A percentile compares a stretch with the other conserved stretches of the same genome.
Conservation (phyloP, 768 basidiomycete genomes). For the Mycena amicta region DNA sequence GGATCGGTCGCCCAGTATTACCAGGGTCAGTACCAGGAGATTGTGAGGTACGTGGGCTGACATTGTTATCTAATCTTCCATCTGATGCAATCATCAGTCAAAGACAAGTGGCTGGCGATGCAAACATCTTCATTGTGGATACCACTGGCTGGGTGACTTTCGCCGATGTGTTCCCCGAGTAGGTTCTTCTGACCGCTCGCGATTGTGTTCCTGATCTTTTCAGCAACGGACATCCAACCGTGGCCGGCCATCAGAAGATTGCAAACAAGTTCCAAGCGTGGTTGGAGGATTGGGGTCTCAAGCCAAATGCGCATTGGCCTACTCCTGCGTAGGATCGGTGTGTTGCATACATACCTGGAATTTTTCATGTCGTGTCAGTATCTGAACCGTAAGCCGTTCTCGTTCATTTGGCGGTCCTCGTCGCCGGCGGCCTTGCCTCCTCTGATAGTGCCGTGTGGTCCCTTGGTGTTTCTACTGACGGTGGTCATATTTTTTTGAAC, state of each 20-base stretch:
- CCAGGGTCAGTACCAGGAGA: constrained; percentile 45
- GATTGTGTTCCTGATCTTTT: neutral
- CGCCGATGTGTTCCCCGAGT: constrained; percentile 53
- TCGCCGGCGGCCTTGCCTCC: too few species aligned
- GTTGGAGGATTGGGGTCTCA: constrained; percentile 51
- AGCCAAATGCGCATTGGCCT: constrained; percentile 26
- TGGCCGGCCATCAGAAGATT: constrained; percentile 49
- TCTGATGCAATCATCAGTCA: constrained; percentile 32
- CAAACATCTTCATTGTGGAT: constrained; percentile 53
- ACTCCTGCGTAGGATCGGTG: too few species aligned
- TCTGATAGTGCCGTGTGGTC: too few species aligned
- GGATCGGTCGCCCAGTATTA: constrained; percentile 49
- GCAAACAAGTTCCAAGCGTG: constrained; percentile 47
- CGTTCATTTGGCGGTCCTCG: too few species aligned
- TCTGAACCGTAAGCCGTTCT: too few species aligned
- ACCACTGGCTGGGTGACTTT: constrained; percentile 59
- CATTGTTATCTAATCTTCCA: neutral
- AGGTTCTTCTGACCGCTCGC: constrained; percentile 7
- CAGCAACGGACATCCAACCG: constrained; percentile 53
- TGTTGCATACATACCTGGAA: too few species aligned
- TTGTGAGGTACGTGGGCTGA: constrained; percentile 37
- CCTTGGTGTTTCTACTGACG: too few species aligned
- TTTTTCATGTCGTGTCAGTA: too few species aligned
- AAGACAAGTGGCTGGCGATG: constrained; percentile 51
- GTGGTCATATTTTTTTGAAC: too few species aligned